Base-by-base conservation (phyloP, 441 rosid genomes). In the Euphorbia schlechtendalii region DNA sequence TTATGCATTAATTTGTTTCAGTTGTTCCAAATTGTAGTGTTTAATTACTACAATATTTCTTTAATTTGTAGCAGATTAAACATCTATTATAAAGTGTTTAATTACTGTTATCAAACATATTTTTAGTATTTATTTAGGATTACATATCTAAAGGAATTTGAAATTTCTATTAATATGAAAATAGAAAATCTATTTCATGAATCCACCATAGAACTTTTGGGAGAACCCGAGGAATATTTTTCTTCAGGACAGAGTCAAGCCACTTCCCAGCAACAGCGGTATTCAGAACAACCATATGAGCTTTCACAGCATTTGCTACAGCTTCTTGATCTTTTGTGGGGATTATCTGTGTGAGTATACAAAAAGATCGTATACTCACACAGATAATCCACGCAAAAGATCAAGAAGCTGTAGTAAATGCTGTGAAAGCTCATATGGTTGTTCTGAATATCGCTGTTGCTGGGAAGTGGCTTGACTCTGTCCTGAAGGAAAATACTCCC, bases 221-320 rank as follows among this genome's bases (percentile, higher is more conserved):
- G 43, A 91, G 84, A 74, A 91, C 90, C 15, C 38, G 63, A 56
- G 69, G 64, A 73, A 84, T 84, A 30, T 83, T 73, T 61, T 89
- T 88, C 82, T 91, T 87, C n/a, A 87, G 80, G 73, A 89, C 88
- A 28, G 80, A 80, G 80, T 88, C 90, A 61, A 88, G 79, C 98
- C 98, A 88, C 67, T 91, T 91, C 43, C 98, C 96, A 78, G 98
- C 87, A 75, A 91, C 98, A 27, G 94, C 98, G 63, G 96, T 88
- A 66, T 91, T 88, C 36, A 91, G 73, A 69, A 91, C 84, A 61
- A 91, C 80, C 84, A 88, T 72, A 76, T 88, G 89, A 69, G 96
- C 82, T 71, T 78, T 78, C 3, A 85, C 80, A 57, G 96, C 86
- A 56, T 77, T 72, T 55, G 79, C 84, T 63, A 84, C 8, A 27